Base-by-base conservation (phyloP, 495 filamentous ascomycete genomes). In the Pyronema omphalodes region DNA sequence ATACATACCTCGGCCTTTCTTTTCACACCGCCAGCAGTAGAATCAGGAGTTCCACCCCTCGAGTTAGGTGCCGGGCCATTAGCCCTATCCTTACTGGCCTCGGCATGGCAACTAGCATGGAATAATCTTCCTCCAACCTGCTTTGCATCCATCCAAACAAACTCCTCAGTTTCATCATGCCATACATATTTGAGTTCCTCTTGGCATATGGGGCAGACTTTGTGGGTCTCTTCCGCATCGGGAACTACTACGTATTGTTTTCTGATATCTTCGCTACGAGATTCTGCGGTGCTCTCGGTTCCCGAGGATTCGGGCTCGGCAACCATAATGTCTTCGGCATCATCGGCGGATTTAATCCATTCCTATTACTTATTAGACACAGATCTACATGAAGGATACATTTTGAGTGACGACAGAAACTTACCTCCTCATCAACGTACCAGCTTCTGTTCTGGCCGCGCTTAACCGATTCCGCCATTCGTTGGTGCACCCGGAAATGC, bases 401-500 rank as follows among this genome's bases (percentile, higher is more conserved):
- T 8, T 37, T 56, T 34, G 19, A 17, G 47, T 37, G 53, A 9
- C 18, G 19, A n/a, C 33, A 41, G n/a, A 53, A 46, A 74, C 82
- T 68, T 73, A 89, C 86, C 75, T 83, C 70, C 71, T 94, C 86
- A 63, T 88, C 86, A 46, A 94, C 82, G 65, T 91, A 94, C 86
- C 86, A 95, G 66, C 83, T 87, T 35, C 91, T 79, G 61, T 85
- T 86, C 59, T 93, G 84, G 8, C 84, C 87, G 41, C 86, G 76
- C 65, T 79, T 84, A 57, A 82, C 77, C 39, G 78, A 78, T 40
- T 96, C 89, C 6, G 78, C 77, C 71, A 91, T 82, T 19, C 88
- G 83, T 66, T 86, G 84, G 64, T 94, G 89, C 2, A 89, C 89
- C 33, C 80, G 77, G 71, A 98, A 98, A 67, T 98, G 91, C 91